Conservation (phyloP, 73 alveolate species). For the Symbiodinium natans region DNA sequence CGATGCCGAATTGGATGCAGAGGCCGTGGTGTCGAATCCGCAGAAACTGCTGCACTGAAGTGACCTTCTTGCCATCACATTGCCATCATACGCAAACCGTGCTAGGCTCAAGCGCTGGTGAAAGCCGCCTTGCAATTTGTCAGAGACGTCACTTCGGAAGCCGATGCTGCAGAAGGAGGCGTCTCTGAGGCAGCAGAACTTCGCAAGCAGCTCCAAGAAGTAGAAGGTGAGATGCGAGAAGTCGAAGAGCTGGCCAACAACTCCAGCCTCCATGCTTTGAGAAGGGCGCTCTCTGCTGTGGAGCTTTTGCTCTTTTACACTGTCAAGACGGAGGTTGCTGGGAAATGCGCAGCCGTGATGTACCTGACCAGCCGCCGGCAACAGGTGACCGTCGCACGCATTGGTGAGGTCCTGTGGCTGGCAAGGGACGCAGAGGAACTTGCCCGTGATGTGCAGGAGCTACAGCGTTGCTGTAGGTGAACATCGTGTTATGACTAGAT, state of each 20-base stretch:
- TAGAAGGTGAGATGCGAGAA: background rate
- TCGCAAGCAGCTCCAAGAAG: background rate
- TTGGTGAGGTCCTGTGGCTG: conserved; percentile 80
- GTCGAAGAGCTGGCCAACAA: background rate
- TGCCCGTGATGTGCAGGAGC: conserved; percentile 38
- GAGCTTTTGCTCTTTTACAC: conserved; percentile 44
- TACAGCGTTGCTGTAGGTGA: background rate
- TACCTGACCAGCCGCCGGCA: conserved; percentile 44
- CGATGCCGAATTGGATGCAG: conserved; percentile 68
- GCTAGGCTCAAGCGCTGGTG: conserved; percentile 36
- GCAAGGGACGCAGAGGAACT: conserved; percentile 60
- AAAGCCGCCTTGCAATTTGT: conserved; percentile 33
- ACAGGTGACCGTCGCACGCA: conserved; percentile 49
- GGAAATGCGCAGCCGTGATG: conserved; percentile 34
- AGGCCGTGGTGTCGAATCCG: background rate
- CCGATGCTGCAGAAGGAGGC: background rate
- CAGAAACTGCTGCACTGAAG: background rate
- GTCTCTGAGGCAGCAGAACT: conserved; percentile 67
- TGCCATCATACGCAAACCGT: background rate
- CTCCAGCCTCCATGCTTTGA: background rate
- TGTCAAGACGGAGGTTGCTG: conserved; percentile 71
- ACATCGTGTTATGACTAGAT: too few species aligned
- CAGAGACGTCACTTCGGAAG: conserved; percentile 1
- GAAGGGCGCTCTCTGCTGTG: conserved; percentile 18
- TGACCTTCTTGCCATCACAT: background rate